Evolutionary conservation across 768 basidiomycete genomes (phyloP).

Genomic region (Hericium coralloides): DNA sequence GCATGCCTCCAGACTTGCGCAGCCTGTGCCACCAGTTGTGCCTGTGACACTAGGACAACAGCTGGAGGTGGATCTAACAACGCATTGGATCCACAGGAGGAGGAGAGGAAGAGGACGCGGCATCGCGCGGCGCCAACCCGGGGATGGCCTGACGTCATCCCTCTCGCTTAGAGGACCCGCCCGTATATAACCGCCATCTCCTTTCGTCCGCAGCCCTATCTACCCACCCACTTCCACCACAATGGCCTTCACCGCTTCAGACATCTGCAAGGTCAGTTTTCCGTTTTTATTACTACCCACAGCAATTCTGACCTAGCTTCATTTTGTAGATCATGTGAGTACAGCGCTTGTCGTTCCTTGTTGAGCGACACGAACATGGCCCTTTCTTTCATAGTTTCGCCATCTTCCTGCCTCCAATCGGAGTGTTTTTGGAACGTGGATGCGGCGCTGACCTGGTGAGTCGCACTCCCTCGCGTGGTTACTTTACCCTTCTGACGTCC

Average conservation of each 20-base stretch:
- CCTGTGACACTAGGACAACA: too few relatives aligned
- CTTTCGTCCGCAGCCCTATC: conserved; percentile 2
- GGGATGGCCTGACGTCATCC: not conserved
- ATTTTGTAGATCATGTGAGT: conserved; percentile 35
- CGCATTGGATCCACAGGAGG: too few relatives aligned
- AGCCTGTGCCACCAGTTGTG: too few relatives aligned
- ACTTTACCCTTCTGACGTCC: not conserved
- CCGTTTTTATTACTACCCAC: not conserved
- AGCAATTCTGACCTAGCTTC: not conserved
- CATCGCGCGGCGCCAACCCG: not conserved
- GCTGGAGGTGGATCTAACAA: too few relatives aligned
- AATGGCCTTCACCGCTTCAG: conserved; percentile 67
- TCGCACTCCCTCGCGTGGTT: conserved; percentile 8
- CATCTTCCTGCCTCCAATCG: conserved; percentile 72
- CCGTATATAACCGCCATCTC: not conserved
- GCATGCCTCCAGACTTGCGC: too few relatives aligned
- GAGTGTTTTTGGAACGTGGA: conserved; percentile 84
- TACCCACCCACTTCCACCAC: conserved; percentile 12
- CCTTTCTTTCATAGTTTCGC: conserved; percentile 37
- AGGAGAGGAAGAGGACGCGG: too few relatives aligned
- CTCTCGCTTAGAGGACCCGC: not conserved
- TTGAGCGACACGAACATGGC: not conserved
- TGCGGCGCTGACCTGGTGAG: conserved; percentile 68
- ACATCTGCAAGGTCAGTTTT: conserved; percentile 64
- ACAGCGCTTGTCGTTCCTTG: not conserved